A percentile compares a stretch with the other conserved stretches of the same genome.
These are phyloP conservation scores for Lavandula angustifolia DNA, from an alignment of 257 asterid species.

Conservation along the genomic window DNA sequence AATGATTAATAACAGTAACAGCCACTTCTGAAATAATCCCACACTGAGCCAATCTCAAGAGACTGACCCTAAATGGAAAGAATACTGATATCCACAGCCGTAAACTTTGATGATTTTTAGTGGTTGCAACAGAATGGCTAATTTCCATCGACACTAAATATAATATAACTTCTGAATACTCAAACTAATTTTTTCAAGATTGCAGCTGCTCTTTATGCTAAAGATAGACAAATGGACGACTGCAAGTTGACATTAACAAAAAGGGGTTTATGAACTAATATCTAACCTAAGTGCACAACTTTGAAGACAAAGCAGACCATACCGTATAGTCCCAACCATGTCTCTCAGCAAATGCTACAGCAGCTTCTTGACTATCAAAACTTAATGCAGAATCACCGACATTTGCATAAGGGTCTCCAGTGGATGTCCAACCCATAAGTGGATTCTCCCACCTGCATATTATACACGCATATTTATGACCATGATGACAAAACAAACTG, in stretches of 20 bases:
- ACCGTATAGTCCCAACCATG: conserved; percentile 96
- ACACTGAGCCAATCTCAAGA: conserved; percentile 3
- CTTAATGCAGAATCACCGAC: conserved; percentile 85
- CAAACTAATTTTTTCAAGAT: conserved; percentile 19
- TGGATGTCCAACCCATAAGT: conserved; percentile 99
- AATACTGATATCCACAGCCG: neutral
- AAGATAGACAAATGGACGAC: neutral
- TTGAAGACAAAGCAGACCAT: conserved; percentile 26
- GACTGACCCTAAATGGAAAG: neutral
- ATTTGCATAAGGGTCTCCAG: conserved; percentile 96
- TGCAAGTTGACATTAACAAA: conserved; percentile 1
- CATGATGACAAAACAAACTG: neutral
- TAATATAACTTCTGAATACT: conserved; percentile 14
- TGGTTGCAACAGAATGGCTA: conserved; percentile 3
- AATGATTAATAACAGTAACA: neutral
- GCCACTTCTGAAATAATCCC: neutral
- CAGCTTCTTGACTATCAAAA: conserved; percentile 91
- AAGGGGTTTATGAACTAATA: neutral
- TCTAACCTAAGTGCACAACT: neutral
- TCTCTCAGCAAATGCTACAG: conserved; percentile 71
- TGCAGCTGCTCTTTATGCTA: neutral
- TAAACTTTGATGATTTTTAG: neutral
- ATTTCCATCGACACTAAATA: neutral
- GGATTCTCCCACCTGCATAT: conserved; percentile 97
- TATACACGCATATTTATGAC: conserved; percentile 11